These are phyloP conservation scores for Hura crepitans DNA, from an alignment of 441 rosid genomes.

Conservation along the genomic window DNA sequence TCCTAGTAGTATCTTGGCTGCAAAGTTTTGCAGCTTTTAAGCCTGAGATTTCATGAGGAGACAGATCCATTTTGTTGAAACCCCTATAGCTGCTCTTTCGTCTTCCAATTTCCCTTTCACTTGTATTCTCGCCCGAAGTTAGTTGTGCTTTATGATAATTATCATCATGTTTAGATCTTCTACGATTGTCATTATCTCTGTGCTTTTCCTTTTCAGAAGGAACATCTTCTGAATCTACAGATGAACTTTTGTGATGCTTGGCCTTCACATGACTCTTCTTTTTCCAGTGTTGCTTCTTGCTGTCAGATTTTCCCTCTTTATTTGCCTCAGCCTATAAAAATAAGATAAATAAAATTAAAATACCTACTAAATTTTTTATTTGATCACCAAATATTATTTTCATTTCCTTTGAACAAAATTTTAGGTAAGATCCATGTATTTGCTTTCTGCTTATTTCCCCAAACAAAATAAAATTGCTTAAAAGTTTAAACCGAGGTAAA, in stretches of 20 bases:
- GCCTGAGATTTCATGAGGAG: conserved; percentile 25
- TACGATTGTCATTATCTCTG: conserved; percentile 27
- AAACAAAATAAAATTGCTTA: neutral
- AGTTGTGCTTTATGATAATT: conserved; percentile 28
- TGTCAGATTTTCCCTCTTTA: too few species aligned
- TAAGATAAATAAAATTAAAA: too few species aligned
- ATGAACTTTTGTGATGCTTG: too few species aligned
- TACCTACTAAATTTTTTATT: neutral
- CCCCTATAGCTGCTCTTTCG: conserved; percentile 27
- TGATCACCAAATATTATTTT: neutral
- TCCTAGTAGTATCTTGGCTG: conserved; percentile 30
- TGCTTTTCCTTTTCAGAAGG: conserved; percentile 17
- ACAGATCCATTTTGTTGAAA: conserved; percentile 31
- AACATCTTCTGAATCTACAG: too few species aligned
- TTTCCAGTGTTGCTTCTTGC: too few species aligned
- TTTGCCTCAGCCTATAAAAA: conserved; percentile 41
- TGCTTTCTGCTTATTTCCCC: neutral
- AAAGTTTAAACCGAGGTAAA: neutral
- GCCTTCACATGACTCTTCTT: too few species aligned
- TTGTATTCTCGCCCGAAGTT: conserved; percentile 39
- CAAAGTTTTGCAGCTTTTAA: conserved; percentile 27
- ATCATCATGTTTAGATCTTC: conserved; percentile 32
- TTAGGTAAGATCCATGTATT: neutral
- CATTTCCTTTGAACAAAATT: neutral
- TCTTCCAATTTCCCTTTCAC: conserved; percentile 32